Evolutionary conservation across 2,329 filamentous ascomycete genomes (phyloP).

Genomic region (Botryotinia globosa): DNA sequence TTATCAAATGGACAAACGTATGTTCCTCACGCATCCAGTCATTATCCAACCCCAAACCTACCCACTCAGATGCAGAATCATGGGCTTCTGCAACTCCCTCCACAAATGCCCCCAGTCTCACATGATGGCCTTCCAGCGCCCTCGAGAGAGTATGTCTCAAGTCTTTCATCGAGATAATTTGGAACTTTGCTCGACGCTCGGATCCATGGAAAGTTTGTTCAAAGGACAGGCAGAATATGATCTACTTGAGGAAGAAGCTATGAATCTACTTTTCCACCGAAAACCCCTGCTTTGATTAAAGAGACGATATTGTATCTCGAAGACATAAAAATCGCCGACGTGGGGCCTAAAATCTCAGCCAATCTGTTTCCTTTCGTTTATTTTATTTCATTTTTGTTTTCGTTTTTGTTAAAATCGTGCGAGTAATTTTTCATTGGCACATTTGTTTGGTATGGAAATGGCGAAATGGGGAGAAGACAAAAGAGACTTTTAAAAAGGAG

Average conservation of each 20-base stretch:
- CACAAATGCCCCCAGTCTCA: not conserved
- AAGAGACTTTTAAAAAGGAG: not conserved
- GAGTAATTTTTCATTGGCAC: not conserved
- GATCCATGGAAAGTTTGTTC: not conserved
- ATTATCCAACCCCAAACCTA: not conserved
- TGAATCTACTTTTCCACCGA: no score
- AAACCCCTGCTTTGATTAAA: not conserved
- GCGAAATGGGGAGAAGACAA: constrained; percentile 12
- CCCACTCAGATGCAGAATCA: not conserved
- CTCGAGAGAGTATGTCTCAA: constrained; percentile 6
- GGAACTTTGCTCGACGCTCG: not conserved
- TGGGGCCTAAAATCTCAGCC: not conserved
- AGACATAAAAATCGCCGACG: not conserved
- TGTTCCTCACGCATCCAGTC: not conserved
- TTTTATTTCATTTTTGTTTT: not conserved
- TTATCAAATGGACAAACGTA: not conserved
- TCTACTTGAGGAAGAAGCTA: no score
- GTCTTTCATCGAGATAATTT: not conserved
- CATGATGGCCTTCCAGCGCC: not conserved
- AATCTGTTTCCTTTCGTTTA: not conserved
- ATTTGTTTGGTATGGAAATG: not conserved
- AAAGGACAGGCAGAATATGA: not conserved
- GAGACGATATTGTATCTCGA: not conserved
- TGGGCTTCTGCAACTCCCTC: not conserved
- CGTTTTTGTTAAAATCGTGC: not conserved